These are phyloP conservation scores for Suaeda aralocaspica DNA, from an alignment of 148 eudicot species.

Conservation along the genomic window DNA sequence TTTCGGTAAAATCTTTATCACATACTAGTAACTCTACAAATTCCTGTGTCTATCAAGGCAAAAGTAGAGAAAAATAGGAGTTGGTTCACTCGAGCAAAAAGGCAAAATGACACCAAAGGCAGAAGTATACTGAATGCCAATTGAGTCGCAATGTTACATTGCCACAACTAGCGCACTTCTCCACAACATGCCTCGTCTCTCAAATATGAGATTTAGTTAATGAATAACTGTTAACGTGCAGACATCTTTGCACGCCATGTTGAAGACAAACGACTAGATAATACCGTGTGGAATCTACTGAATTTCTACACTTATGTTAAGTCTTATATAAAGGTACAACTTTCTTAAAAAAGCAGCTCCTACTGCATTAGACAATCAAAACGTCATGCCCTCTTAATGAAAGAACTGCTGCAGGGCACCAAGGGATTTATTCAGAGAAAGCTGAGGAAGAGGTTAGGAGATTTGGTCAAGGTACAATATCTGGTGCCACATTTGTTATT, in stretches of 20 bases:
- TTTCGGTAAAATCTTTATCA: conserved; percentile 51
- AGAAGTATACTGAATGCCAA: neutral
- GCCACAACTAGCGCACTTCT: neutral
- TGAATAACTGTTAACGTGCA: conserved; percentile 21
- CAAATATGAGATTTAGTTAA: neutral
- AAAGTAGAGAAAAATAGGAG: neutral
- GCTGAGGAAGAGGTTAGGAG: conserved; percentile 62
- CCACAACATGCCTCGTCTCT: neutral
- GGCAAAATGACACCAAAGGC: neutral
- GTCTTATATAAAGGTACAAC: conserved; percentile 72
- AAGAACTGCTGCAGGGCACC: conserved; percentile 50
- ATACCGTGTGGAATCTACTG: conserved; percentile 77
- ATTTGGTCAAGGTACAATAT: conserved; percentile 61
- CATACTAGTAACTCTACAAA: neutral
- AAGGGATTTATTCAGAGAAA: conserved; percentile 72
- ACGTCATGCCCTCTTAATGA: conserved; percentile 7
- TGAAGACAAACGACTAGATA: conserved; percentile 68
- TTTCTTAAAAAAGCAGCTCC: neutral
- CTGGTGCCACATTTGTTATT: neutral
- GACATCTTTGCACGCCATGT: conserved; percentile 70
- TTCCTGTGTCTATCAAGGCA: neutral
- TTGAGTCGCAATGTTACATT: neutral
- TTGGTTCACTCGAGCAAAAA: too few relatives aligned
- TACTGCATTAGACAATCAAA: neutral
- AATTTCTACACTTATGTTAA: conserved; percentile 76